Evolutionary conservation across 139 green algal species (phyloP), one percentile per base, ranked within the genome.

Genomic region (Nannochloris sp.): DNA sequence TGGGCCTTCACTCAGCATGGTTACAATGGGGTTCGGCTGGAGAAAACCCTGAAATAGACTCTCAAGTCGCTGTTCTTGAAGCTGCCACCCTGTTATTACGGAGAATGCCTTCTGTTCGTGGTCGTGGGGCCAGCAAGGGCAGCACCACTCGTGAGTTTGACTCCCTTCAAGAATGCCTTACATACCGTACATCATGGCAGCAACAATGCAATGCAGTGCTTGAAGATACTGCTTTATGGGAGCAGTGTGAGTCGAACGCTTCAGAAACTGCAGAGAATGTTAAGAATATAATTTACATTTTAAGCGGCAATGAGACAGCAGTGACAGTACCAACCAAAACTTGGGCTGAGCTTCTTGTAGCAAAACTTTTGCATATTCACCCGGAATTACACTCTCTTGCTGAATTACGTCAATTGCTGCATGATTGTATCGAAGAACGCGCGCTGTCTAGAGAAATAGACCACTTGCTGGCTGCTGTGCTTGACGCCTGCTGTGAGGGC

Each of bases 291-390:
- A 60, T 90, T 51, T 23, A n/a, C 0, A 62, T 88, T 29, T 60
- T 88, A 54, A 35, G 56, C 7, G 80, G 82, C 25, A 65, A 77
- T 15, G 80, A 83, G 13, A 55, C 39, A 5, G 70, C 62, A 12
- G 30, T 79, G 29, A 23, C 24, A 0, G 23, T 29, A 12, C 35
- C 61, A 14, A 63, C 73, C 0, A 9, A 4, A 6, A 75, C 37
- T 55, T 91, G 85, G 85, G 46, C 80, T 39, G 85, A 90, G 78
- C 66, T 81, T 37, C 72, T 85, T 35, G 74, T 81, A 5, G 81
- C 72, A 6, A 65, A 76, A 54, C 58, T 90, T 44, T 59, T 88
- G 45, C 76, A 80, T 54, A 45, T 64, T 54, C 72, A 83, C 60
- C 72, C 72, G 12, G 55, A 59, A 5, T 37, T 70, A 23, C 51